Base-by-base conservation (phyloP, 2,329 filamentous ascomycete genomes). In the Hypoxylon sp. region DNA sequence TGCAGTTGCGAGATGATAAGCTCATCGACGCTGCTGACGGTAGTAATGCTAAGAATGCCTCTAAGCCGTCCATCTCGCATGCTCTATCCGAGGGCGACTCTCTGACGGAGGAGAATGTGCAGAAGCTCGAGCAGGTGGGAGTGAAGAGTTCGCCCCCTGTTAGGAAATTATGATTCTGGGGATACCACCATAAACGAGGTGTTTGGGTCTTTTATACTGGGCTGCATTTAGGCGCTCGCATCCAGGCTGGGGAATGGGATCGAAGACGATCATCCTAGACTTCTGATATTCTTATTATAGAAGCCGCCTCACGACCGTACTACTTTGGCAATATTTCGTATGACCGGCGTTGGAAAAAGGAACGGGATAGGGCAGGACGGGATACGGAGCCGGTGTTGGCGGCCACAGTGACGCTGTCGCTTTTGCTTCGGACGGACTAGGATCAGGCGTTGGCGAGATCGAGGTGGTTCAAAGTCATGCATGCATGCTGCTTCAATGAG, bases 21-120 rank as follows among this genome's bases (percentile, higher is more conserved):
- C 73, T 85, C 48, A 82, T 85, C 57, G 83, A 81, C 50, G 83
- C 83, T 1, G 83, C 83, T 0, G 83, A 83, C 3, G 80, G 80
- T 3, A 71, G 64, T 5, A 76, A 79, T 24, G 71, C 70, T 11
- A 71, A 69, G 37, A 68, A 57, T 19, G 11, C 57, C 11, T 26
- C 22, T 4, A 62, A 59, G 24, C 50, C 64, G 14, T 26, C 69
- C 0, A 57, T 68, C 8, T 57, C 66, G 13, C 70, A 74, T 13
- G 33, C 59, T 2, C 50, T 79, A 29, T 77, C 81, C 9, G 81
- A 79, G 42, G 81, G 81, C 2, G 83, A 86, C 60, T 82, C 82
- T 4, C 72, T 88, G 67, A 88, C 86, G 0, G 83, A 86, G 68
- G 86, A 86, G 73, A 88, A 88, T 70, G 78, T 88, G 51, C 84